Evolutionary conservation across 2,329 filamentous ascomycete genomes (phyloP), one percentile per base, ranked within the genome.

Genomic region (Fusarium sp.): DNA sequence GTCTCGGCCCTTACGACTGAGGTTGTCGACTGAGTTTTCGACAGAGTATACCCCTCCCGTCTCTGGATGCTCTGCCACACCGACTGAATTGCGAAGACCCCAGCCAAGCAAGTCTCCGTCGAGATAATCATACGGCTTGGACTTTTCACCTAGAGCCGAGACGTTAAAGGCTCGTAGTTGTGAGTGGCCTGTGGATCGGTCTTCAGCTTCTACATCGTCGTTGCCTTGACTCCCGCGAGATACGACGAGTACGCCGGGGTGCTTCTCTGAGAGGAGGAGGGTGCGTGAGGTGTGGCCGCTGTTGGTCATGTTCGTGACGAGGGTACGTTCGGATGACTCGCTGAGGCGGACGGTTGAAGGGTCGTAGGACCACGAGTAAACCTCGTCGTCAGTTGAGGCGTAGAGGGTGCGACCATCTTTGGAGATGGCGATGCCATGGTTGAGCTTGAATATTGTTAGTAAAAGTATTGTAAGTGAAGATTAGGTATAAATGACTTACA

Each of bases 61-160:
- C 4, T 73, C 62, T 1, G 84, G 84, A 58, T 92, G 83, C 77
- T 91, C 90, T n/a, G 82, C 89, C 4, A 93, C 79, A 9, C 90
- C 91, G 4, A 92, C 90, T 1, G 89, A 89, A 76, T 93, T 93
- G 36, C 90, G 84, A 57, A 93, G 81, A 10, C 91, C 91, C 90
- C 90, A 93, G 14, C 90, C 86, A 2, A 88, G 77, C 0, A 86
- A 71, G 11, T 76, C 69, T 3, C 86, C 86, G 13, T 86, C 69
- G 78, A 79, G 70, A 50, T 83, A 88, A 69, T 86, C 78, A 73
- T 81, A 82, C 3, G 82, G 74, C 4, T 73, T 55, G 50, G 62
- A 61, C 58, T 71, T 58, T 9, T 44, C 13, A 3, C 71, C 49
- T 46, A 69, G 62, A 62, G 78, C 76, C 49, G 74, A 71, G 10